Conservation (phyloP, 2,329 filamentous ascomycete species). For the Fusarium napiforme region DNA sequence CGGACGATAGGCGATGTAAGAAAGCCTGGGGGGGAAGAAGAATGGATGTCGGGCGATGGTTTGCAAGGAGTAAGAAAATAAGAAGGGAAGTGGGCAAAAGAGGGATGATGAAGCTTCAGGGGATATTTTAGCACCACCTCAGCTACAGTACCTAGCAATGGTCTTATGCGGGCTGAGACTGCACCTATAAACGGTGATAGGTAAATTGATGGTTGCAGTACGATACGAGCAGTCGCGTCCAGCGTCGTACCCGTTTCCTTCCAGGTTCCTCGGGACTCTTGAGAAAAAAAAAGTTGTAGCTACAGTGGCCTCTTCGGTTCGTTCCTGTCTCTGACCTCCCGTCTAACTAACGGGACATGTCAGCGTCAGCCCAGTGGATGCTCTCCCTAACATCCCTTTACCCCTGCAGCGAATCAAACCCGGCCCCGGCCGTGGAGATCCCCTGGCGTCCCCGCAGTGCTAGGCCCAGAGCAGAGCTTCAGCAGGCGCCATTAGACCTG, state of each 20-base stretch:
- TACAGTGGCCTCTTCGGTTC: slow-evolving; percentile 53
- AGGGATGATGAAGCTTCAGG: slow-evolving; percentile 40
- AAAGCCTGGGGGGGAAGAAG: slow-evolving; percentile 4
- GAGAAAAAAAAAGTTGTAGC: slow-evolving; percentile 49
- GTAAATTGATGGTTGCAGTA: slow-evolving; percentile 23
- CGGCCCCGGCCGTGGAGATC: slow-evolving; percentile 32
- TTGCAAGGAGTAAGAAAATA: slow-evolving; percentile 29
- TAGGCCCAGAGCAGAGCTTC: slow-evolving; percentile 32
- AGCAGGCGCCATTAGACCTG: slow-evolving; percentile 19
- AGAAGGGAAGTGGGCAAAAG: slow-evolving; percentile 31
- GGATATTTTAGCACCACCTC: slow-evolving; percentile 34
- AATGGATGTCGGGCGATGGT: slow-evolving; percentile 20
- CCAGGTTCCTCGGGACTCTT: background rate
- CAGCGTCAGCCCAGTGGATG: slow-evolving; percentile 33
- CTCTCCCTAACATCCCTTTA: slow-evolving; percentile 15
- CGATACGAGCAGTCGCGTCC: slow-evolving; percentile 20
- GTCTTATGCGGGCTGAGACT: slow-evolving; percentile 29
- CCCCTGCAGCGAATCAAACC: slow-evolving; percentile 38
- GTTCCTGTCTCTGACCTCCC: slow-evolving; percentile 10
- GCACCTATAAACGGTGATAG: slow-evolving; percentile 33
- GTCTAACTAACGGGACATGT: slow-evolving; percentile 6
- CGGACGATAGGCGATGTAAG: slow-evolving; percentile 24
- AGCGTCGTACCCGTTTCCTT: slow-evolving; percentile 15
- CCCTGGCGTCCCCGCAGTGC: slow-evolving; percentile 32
- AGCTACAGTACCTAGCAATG: background rate